phyloP scores from a whole-genome alignment of 768 basidiomycete genomes.

The Chalciporus chontae region DNA sequence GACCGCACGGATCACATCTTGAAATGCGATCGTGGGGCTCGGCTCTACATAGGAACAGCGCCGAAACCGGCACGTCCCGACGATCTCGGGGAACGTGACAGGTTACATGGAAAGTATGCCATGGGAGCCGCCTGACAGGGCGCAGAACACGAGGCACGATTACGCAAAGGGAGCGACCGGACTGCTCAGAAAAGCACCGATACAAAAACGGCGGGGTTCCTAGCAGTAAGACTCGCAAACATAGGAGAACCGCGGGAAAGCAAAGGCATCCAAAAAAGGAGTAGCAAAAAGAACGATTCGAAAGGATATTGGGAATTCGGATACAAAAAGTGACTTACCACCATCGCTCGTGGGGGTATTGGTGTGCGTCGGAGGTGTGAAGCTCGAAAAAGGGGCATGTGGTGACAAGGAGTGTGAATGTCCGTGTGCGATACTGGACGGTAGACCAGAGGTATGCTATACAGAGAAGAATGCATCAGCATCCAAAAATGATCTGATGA shows the following conservation, averaged over 20 bases:
- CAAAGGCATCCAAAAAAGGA: too few species aligned
- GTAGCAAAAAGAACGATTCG: background rate
- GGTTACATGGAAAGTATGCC: background rate
- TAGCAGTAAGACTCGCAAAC: background rate
- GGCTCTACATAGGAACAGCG: background rate
- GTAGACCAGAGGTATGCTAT: slow-evolving; percentile 13
- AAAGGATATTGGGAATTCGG: background rate
- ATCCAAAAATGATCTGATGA: background rate
- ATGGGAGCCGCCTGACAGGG: background rate
- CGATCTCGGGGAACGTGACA: background rate
- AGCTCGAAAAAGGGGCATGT: slow-evolving; percentile 14
- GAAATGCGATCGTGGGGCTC: background rate
- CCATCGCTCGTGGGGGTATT: slow-evolving; percentile 26
- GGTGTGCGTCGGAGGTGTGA: slow-evolving; percentile 24
- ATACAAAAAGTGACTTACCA: slow-evolving; percentile 19
- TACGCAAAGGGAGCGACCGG: background rate
- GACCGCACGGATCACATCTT: slow-evolving; percentile 1
- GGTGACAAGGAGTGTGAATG: slow-evolving; percentile 16
- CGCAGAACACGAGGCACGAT: slow-evolving; percentile 1
- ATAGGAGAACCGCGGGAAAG: too few species aligned
- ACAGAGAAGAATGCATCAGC: background rate
- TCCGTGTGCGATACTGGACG: slow-evolving; percentile 4
- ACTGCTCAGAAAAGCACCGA: background rate
- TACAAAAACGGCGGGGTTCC: background rate
- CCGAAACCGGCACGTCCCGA: background rate